These are phyloP conservation scores for Fusarium sp. DNA, from an alignment of 2,329 filamentous ascomycete genomes.

Conservation along the genomic window DNA sequence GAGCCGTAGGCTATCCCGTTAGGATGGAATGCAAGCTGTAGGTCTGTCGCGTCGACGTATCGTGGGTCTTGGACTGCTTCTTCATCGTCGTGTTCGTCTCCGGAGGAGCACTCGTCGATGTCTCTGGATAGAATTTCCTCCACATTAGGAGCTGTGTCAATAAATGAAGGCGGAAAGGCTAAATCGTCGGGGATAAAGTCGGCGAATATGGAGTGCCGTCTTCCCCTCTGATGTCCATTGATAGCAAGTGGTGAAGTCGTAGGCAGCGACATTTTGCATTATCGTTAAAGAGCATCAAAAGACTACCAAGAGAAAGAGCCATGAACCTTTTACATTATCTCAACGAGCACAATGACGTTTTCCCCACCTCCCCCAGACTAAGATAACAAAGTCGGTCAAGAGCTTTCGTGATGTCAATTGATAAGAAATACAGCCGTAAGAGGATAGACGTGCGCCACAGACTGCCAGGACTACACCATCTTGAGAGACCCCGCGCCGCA, in stretches of 20 bases:
- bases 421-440: constrained; percentile 20
- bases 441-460: constrained; percentile 18
- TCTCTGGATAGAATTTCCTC: constrained; percentile 34
- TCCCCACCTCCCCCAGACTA: neutral
- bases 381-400: constrained; percentile 19
- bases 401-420: constrained; percentile 31
- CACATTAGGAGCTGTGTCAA: constrained; percentile 21
- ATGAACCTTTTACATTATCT: neutral
- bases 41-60: constrained; percentile 3
- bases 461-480: constrained; percentile 10
- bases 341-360: constrained; percentile 3
- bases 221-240: neutral
- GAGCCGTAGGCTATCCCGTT: constrained; percentile 29
- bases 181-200: constrained; percentile 36
- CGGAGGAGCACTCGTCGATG: constrained; percentile 39
- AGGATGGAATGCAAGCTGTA: constrained; percentile 37
- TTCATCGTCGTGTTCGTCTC: constrained; percentile 21
- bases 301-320: neutral
- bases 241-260: constrained; percentile 21
- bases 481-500: constrained; percentile 2
- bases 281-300: neutral
- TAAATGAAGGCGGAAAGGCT: constrained; percentile 19
- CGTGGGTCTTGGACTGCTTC: constrained; percentile 23
- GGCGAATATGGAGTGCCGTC: constrained; percentile 38
- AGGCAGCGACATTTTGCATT: constrained; percentile 15